A percentile compares a stretch with the other conserved stretches of the same genome.
Conservation (phyloP, 2,329 filamentous ascomycete species). For the Xylaria sp. region DNA sequence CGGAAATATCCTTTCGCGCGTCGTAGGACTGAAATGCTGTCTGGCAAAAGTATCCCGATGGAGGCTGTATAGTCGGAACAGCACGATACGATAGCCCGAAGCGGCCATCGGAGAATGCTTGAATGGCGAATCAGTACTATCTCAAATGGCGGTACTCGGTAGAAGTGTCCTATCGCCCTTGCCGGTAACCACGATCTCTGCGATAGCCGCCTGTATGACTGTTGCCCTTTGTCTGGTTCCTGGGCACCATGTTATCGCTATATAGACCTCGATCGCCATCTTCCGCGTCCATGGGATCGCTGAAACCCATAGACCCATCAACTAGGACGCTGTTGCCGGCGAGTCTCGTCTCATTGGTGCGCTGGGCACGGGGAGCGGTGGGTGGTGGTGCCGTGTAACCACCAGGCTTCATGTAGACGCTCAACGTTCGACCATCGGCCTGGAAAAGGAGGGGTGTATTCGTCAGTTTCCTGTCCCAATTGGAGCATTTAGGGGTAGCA, state of each 20-base stretch:
- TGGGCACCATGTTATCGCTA: slow-evolving; percentile 59
- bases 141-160: not conserved
- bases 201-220: slow-evolving; percentile 34
- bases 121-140: not conserved
- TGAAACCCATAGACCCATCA: slow-evolving; percentile 66
- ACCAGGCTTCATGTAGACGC: slow-evolving; percentile 76
- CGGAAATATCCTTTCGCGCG: not conserved
- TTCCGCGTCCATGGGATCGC: slow-evolving; percentile 59
- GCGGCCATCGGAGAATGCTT: not conserved
- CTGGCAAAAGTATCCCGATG: not conserved
- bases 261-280: slow-evolving; percentile 59
- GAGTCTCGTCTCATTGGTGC: slow-evolving; percentile 48
- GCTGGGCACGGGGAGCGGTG: slow-evolving; percentile 50
- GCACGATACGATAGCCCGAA: not conserved
- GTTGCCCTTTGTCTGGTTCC: slow-evolving; percentile 38
- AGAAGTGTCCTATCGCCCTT: slow-evolving; percentile 41
- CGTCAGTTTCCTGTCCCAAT: slow-evolving; percentile 19
- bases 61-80: not conserved
- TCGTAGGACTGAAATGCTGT: not conserved
- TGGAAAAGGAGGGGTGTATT: slow-evolving; percentile 44
- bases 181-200: slow-evolving; percentile 42
- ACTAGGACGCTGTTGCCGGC: slow-evolving; percentile 56
- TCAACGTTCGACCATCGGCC: slow-evolving; percentile 80
- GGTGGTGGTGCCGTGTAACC: slow-evolving; percentile 49
- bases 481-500: not conserved